These are phyloP conservation scores for Sanghuangporus weigelae DNA, from an alignment of 1,284 basidiomycete species.

Conservation along the genomic window DNA sequence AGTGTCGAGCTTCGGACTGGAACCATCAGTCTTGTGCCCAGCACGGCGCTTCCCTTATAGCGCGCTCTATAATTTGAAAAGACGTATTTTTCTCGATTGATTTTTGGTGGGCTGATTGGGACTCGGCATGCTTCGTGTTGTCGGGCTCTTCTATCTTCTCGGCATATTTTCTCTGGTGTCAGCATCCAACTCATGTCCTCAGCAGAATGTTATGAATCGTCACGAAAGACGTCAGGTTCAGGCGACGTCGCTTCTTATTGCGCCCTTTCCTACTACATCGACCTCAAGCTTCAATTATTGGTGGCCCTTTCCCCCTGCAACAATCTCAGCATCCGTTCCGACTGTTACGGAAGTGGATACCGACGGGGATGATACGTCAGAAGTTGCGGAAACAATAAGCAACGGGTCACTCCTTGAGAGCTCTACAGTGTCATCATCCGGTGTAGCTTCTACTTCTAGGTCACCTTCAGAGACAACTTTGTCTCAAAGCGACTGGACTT, in stretches of 20 bases:
- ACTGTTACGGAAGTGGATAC: background rate
- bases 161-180: background rate
- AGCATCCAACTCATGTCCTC: background rate
- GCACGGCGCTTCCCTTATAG: slow-evolving; percentile 25
- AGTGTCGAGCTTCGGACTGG: slow-evolving; percentile 53
- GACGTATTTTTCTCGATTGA: background rate
- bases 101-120: background rate
- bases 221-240: background rate
- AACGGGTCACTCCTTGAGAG: background rate
- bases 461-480: background rate
- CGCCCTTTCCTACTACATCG: background rate
- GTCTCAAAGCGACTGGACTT: background rate
- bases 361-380: background rate
- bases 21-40: slow-evolving; percentile 35
- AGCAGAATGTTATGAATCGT: background rate
- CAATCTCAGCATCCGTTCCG: slow-evolving; percentile 10
- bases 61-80: background rate
- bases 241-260: background rate
- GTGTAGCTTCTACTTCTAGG: background rate
- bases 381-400: background rate
- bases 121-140: background rate
- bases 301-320: slow-evolving; percentile 29
- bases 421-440: background rate
- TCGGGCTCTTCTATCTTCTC: background rate
- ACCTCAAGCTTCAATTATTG: slow-evolving; percentile 24